These are phyloP conservation scores for Ceriops zippeliana DNA, from an alignment of 345 rosid species.

Conservation along the genomic window DNA sequence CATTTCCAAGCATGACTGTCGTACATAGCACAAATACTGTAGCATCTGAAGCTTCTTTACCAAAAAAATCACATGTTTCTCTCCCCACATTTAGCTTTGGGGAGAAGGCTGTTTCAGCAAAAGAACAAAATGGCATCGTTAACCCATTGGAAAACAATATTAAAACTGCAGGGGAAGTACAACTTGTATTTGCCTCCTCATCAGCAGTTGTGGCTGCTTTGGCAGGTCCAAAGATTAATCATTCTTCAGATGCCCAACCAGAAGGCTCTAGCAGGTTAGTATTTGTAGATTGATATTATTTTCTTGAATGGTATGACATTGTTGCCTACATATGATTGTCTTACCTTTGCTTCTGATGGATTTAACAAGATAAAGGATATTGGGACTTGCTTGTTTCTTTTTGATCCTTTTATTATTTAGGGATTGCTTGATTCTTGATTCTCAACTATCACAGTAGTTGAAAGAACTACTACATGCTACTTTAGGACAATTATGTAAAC, in stretches of 20 bases:
- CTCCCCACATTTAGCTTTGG: constrained; percentile 24
- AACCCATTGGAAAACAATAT: constrained; percentile 17
- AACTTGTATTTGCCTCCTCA: constrained; percentile 8
- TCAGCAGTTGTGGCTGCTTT: constrained; percentile 24
- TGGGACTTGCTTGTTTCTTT: too few species aligned
- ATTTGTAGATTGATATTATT: not conserved
- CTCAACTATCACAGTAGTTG: too few species aligned
- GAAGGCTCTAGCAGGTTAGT: constrained; percentile 46
- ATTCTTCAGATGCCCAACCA: constrained; percentile 23
- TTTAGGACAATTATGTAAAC: not conserved
- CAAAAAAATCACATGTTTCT: constrained; percentile 25
- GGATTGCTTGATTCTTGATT: too few species aligned
- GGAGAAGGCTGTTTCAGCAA: constrained; percentile 27
- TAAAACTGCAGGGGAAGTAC: constrained; percentile 24
- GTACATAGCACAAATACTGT: constrained; percentile 28
- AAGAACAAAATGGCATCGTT: constrained; percentile 31
- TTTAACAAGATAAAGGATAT: too few species aligned
- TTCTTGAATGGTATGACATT: not conserved
- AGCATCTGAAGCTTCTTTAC: constrained; percentile 17
- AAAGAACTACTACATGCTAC: not conserved
- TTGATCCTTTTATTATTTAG: too few species aligned
- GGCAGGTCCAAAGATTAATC: constrained; percentile 22
- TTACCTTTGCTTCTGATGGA: not conserved
- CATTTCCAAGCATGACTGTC: constrained; percentile 10
- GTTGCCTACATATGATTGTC: not conserved